phyloP scores from a whole-genome alignment of 2,329 filamentous ascomycete species.

The Neopestalotiopsis clavispora region DNA sequence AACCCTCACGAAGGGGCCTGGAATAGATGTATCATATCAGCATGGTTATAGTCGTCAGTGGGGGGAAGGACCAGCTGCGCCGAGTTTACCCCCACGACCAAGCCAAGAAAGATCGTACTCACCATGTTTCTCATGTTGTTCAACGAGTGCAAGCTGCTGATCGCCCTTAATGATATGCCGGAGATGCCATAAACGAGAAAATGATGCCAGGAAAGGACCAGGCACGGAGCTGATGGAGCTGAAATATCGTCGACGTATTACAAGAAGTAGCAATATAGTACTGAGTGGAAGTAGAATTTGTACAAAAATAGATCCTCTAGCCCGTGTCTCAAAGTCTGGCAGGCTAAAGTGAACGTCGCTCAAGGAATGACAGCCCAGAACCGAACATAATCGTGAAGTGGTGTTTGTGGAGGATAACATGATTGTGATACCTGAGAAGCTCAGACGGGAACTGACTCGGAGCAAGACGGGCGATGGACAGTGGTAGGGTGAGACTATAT shows the following conservation, averaged over 20 bases:
- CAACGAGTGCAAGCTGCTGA: conserved; percentile 3
- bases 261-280: background rate
- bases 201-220: conserved; percentile 12
- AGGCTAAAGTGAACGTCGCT: background rate
- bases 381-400: background rate
- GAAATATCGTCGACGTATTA: conserved; percentile 6
- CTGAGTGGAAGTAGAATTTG: background rate
- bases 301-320: background rate
- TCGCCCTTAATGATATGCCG: background rate
- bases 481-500: conserved; percentile 1
- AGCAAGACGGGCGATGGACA: background rate
- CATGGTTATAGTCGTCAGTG: background rate
- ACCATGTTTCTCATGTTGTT: conserved; percentile 11
- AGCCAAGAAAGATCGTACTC: background rate
- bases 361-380: background rate
- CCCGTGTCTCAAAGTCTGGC: background rate
- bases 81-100: too few species aligned
- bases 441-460: background rate
- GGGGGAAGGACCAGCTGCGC: too few species aligned
- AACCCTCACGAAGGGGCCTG: conserved; percentile 8
- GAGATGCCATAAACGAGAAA: conserved; percentile 12
- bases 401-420: background rate
- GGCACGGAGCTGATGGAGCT: conserved; percentile 8
- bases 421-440: background rate
- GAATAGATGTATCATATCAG: background rate